These are phyloP conservation scores for Spathaspora arborariae DNA, from an alignment of 805 yeast species.

Conservation along the genomic window DNA sequence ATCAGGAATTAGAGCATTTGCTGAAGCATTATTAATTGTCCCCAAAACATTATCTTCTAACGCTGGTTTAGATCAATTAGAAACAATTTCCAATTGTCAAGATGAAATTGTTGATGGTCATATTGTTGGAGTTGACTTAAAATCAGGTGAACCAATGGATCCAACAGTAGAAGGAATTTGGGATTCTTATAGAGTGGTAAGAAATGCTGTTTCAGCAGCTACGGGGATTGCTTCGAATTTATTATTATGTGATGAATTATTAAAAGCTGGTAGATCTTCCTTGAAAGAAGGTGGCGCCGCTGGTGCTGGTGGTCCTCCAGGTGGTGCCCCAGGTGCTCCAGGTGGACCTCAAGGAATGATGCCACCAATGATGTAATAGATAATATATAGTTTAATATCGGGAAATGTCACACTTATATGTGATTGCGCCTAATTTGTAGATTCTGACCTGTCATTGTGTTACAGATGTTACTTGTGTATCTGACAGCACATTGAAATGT, in stretches of 20 bases:
- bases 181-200: slow-evolving; percentile 91
- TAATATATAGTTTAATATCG: background rate
- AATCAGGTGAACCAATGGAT: slow-evolving; percentile 92
- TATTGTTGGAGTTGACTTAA: slow-evolving; percentile 85
- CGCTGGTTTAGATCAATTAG: slow-evolving; percentile 91
- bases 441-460: too few relatives aligned
- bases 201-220: slow-evolving; percentile 90
- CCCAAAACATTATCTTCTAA: slow-evolving; percentile 92
- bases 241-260: slow-evolving; percentile 89
- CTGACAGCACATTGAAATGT: too few relatives aligned
- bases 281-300: slow-evolving; percentile 55
- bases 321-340: slow-evolving; percentile 13
- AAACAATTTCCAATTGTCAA: slow-evolving; percentile 82
- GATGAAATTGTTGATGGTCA: slow-evolving; percentile 82
- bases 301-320: slow-evolving; percentile 16
- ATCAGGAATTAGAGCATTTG: slow-evolving; percentile 89
- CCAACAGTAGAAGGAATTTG: slow-evolving; percentile 93
- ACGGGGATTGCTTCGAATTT: slow-evolving; percentile 92
- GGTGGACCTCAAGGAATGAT: background rate
- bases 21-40: slow-evolving; percentile 84
- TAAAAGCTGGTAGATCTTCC: slow-evolving; percentile 95
- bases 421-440: too few relatives aligned
- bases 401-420: too few relatives aligned
- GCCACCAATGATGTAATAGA: slow-evolving; percentile 2
- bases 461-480: too few relatives aligned